These are phyloP conservation scores for Cordyceps tenuipes DNA, from an alignment of 2,329 filamentous ascomycete genomes.

Conservation along the genomic window DNA sequence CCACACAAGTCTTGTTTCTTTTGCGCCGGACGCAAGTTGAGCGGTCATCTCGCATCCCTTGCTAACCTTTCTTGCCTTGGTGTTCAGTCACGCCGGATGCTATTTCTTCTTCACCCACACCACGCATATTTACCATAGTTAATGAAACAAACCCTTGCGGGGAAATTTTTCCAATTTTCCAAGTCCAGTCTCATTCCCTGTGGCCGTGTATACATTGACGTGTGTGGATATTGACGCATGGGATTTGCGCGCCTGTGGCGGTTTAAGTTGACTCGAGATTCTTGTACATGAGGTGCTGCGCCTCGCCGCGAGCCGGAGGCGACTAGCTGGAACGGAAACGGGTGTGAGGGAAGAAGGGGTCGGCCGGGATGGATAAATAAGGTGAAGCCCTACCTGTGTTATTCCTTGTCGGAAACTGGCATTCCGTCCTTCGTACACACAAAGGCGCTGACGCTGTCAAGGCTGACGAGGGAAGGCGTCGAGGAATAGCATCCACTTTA, in stretches of 20 bases:
- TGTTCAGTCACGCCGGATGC: background rate
- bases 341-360: too few species aligned
- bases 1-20: background rate
- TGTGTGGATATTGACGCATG: background rate
- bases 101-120: background rate
- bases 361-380: too few species aligned
- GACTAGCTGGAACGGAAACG: background rate
- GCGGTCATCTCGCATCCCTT: background rate
- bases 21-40: slow-evolving; percentile 12
- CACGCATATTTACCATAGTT: background rate
- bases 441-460: too few species aligned
- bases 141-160: background rate
- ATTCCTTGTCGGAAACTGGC: too few species aligned
- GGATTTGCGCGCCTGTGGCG: background rate
- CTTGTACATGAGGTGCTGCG: slow-evolving; percentile 4
- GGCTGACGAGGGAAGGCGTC: too few species aligned
- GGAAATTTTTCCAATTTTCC: background rate
- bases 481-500: too few species aligned
- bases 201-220: background rate
- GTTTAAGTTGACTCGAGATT: background rate
- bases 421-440: too few species aligned
- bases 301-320: background rate
- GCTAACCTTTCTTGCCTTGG: background rate
- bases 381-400: too few species aligned
- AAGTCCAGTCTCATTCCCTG: background rate